Percentiles rank a stretch among this genome's conserved stretches.
Evolutionary conservation across 257 asterid species (phyloP).

Genomic region (Nemophila menziesii): DNA sequence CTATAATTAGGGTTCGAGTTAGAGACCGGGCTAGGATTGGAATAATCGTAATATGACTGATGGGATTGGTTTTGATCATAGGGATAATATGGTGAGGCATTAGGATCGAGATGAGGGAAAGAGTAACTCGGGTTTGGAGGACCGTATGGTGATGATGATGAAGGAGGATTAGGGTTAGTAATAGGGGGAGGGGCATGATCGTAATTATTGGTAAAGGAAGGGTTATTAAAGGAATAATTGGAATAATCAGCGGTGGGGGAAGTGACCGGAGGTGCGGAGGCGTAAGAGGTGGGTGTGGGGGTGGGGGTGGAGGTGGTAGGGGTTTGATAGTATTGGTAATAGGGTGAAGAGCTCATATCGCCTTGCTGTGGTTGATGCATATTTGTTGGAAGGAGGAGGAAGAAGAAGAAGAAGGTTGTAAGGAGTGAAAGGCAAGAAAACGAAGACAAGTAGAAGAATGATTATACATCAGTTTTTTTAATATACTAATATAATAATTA

Average conservation of each 20-base stretch:
- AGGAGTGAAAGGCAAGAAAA: too few species aligned
- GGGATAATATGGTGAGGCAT: constrained; percentile 22
- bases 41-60: constrained; percentile 24
- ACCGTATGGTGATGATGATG: constrained; percentile 14
- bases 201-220: constrained; percentile 28
- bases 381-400: not conserved
- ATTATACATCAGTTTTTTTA: too few species aligned
- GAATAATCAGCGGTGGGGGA: constrained; percentile 36
- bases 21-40: constrained; percentile 3
- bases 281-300: constrained; percentile 22
- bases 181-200: constrained; percentile 24
- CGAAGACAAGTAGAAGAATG: too few species aligned
- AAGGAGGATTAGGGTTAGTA: constrained; percentile 17
- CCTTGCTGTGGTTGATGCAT: constrained; percentile 24
- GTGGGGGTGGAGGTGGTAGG: constrained; percentile 19
- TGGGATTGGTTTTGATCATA: constrained; percentile 31
- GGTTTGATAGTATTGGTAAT: constrained; percentile 43
- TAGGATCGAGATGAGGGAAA: constrained; percentile 39
- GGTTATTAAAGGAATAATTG: constrained; percentile 17
- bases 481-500: too few species aligned
- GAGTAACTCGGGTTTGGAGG: constrained; percentile 23
- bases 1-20: constrained; percentile 22
- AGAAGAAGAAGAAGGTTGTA: not conserved
- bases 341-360: constrained; percentile 34
- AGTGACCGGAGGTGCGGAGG: constrained; percentile 71